Evolutionary conservation across 179 eudicot species (phyloP).

Genomic region (Silene noctiflora): DNA sequence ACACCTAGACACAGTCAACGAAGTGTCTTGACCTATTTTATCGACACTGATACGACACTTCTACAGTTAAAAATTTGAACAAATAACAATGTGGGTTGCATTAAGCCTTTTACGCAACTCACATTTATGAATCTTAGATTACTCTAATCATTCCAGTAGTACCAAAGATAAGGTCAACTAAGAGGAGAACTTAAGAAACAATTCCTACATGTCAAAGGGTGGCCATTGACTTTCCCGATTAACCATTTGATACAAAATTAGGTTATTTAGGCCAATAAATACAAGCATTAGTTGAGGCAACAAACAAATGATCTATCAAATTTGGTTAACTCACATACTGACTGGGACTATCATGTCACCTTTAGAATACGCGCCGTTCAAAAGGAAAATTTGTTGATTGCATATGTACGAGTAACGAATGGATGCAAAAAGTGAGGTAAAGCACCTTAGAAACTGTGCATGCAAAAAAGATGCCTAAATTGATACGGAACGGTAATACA

Average conservation of each 20-base stretch:
- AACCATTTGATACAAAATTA: not conserved
- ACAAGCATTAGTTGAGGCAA: not conserved
- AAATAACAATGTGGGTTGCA: too few species aligned
- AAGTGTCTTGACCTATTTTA: too few species aligned
- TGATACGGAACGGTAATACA: slow-evolving; percentile 10
- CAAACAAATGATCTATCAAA: not conserved
- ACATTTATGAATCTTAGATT: too few species aligned
- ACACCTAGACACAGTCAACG: too few species aligned
- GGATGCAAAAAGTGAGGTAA: not conserved
- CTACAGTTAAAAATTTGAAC: too few species aligned
- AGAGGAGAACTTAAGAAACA: too few species aligned
- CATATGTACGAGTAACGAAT: not conserved
- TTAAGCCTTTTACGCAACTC: too few species aligned
- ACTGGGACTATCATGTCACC: not conserved
- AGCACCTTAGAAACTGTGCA: not conserved
- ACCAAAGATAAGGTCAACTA: too few species aligned
- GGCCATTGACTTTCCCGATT: too few species aligned
- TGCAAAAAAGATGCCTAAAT: slow-evolving; percentile 7
- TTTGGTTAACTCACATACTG: not conserved
- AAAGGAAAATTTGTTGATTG: not conserved
- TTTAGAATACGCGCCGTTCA: not conserved
- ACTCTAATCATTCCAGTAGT: too few species aligned
- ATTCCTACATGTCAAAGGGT: too few species aligned
- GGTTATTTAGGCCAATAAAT: not conserved
- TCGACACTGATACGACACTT: too few species aligned